Conservation (phyloP, 1,284 basidiomycete species). For the Tetrapyrgos nigripes region DNA sequence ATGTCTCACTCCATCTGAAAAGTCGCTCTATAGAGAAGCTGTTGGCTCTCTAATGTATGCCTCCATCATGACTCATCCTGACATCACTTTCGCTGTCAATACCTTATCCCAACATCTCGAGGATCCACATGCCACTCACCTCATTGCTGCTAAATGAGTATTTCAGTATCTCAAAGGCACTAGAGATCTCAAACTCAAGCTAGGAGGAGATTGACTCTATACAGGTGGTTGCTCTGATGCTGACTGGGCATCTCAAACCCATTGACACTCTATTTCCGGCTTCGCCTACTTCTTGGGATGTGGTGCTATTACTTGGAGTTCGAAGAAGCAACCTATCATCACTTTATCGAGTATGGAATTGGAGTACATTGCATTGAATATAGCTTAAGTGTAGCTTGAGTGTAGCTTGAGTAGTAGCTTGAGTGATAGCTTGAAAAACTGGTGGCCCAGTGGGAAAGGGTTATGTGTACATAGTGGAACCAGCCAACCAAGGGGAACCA, state of each 20-base stretch:
- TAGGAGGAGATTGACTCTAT: neutral
- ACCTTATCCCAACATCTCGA: neutral
- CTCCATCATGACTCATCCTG: neutral
- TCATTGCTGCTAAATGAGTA: neutral
- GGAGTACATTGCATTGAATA: slow-evolving; percentile 29
- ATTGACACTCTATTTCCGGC: slow-evolving; percentile 29
- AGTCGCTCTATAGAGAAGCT: neutral
- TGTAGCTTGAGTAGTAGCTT: no score
- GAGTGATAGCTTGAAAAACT: no score
- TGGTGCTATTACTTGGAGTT: slow-evolving; percentile 29
- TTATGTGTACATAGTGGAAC: no score
- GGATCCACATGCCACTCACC: neutral
- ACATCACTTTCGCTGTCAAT: slow-evolving; percentile 9
- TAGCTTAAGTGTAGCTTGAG: no score
- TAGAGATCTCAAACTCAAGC: neutral
- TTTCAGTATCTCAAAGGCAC: neutral
- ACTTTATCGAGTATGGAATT: slow-evolving; percentile 31
- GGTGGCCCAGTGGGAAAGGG: no score
- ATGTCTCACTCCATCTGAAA: neutral
- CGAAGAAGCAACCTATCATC: no score
- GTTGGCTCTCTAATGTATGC: slow-evolving; percentile 3
- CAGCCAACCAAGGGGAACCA: no score
- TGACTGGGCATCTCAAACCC: slow-evolving; percentile 30
- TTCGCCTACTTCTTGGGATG: slow-evolving; percentile 27
- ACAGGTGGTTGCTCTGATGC: slow-evolving; percentile 27